These are phyloP conservation scores for Saccharomyces hybrid DNA, from an alignment of 1,139 yeast genomes.

Conservation along the genomic window DNA sequence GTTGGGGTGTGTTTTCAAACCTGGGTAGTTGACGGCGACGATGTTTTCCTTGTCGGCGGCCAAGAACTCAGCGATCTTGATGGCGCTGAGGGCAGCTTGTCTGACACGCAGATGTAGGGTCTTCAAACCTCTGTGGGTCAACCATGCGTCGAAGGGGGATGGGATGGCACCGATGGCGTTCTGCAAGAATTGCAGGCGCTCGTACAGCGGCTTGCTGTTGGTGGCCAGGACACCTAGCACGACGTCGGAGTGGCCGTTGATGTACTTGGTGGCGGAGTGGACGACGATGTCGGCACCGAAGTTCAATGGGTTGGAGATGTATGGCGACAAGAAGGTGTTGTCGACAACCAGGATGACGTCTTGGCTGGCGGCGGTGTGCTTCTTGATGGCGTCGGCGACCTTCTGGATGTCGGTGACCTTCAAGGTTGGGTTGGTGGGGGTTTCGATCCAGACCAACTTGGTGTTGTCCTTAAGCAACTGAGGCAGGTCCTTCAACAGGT, in stretches of 20 bases:
- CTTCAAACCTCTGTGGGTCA: slow-evolving; percentile 87
- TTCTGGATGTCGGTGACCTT: slow-evolving; percentile 62
- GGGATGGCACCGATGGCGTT: slow-evolving; percentile 88
- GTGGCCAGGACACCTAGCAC: slow-evolving; percentile 82
- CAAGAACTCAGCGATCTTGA: slow-evolving; percentile 63
- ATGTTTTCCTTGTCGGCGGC: slow-evolving; percentile 40
- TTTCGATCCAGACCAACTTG: slow-evolving; percentile 78
- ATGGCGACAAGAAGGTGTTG: slow-evolving; percentile 92
- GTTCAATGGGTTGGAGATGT: slow-evolving; percentile 74
- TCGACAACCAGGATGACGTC: slow-evolving; percentile 71
- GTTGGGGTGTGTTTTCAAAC: slow-evolving; percentile 58
- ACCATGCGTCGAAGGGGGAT: slow-evolving; percentile 87
- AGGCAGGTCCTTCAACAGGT: slow-evolving; percentile 55
- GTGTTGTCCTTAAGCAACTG: slow-evolving; percentile 53
- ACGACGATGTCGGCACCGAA: slow-evolving; percentile 84
- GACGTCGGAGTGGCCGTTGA: slow-evolving; percentile 89
- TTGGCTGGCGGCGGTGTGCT: slow-evolving; percentile 29
- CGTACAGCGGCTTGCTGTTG: slow-evolving; percentile 53
- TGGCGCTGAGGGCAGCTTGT: slow-evolving; percentile 62
- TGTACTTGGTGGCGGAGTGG: slow-evolving; percentile 86
- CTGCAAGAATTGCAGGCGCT: slow-evolving; percentile 66
- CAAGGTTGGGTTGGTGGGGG: slow-evolving; percentile 85
- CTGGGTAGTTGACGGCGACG: slow-evolving; percentile 73
- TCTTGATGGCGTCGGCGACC: slow-evolving; percentile 49
- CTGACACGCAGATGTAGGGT: slow-evolving; percentile 76